These are phyloP conservation scores for Nigrograna mackinnonii DNA, from an alignment of 2,329 filamentous ascomycete genomes.

Conservation along the genomic window DNA sequence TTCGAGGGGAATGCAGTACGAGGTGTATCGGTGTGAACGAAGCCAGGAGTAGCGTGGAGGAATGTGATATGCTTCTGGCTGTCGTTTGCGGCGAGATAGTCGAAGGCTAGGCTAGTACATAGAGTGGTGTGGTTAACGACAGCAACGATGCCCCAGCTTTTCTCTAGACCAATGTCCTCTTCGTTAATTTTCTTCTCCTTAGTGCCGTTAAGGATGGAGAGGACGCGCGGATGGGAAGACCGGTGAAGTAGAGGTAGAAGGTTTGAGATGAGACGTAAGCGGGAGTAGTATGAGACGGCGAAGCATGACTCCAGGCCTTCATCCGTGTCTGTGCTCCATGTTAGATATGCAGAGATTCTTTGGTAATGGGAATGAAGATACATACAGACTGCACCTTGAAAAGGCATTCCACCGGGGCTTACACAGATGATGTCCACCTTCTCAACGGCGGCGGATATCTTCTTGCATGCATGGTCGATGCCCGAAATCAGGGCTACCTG, in stretches of 20 bases:
- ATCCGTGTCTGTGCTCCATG: conserved; percentile 26
- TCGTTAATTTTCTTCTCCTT: conserved; percentile 29
- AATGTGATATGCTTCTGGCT: conserved; percentile 24
- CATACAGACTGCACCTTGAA: conserved; percentile 11
- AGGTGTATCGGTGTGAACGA: conserved; percentile 30
- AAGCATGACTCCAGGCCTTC: conserved; percentile 35
- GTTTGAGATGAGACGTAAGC: conserved; percentile 32
- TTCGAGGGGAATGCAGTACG: conserved; percentile 7
- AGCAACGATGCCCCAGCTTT: conserved; percentile 17
- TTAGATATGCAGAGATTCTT: neutral
- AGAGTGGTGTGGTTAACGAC: conserved; percentile 30
- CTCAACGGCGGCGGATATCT: conserved; percentile 3
- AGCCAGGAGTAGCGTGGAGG: conserved; percentile 33
- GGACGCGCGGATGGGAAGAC: conserved; percentile 29
- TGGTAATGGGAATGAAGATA: neutral
- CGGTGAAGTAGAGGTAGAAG: conserved; percentile 34
- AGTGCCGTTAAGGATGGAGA: conserved; percentile 33
- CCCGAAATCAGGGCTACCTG: conserved; percentile 17
- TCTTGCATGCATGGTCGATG: conserved; percentile 9
- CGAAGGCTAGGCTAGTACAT: conserved; percentile 31
- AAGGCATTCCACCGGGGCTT: conserved; percentile 12
- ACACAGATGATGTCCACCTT: conserved; percentile 11
- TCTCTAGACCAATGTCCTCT: conserved; percentile 30
- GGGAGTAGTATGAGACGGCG: conserved; percentile 35
- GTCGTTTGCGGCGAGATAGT: conserved; percentile 23